Evolutionary conservation across 768 basidiomycete species (phyloP).

Genomic region (Boletus sensibilis): DNA sequence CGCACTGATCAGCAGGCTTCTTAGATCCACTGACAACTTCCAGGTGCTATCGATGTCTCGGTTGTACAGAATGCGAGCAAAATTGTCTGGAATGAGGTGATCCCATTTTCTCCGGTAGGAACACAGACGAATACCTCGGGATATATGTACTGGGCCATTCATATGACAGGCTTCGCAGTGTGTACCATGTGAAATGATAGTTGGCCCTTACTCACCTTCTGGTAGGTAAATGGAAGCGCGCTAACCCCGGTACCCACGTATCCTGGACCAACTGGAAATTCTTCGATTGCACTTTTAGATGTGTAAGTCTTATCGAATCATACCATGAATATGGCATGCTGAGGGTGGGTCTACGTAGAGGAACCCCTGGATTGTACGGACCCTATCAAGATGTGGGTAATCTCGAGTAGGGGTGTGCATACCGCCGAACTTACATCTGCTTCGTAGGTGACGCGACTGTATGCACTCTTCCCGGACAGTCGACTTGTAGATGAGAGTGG

Average conservation of each 20-base stretch:
- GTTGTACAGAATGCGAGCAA: conserved; percentile 58
- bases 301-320: conserved; percentile 47
- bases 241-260: conserved; percentile 64
- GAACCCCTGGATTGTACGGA: conserved; percentile 69
- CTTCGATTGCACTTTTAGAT: conserved; percentile 69
- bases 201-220: conserved; percentile 5
- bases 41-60: conserved; percentile 75
- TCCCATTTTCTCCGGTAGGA: conserved; percentile 67
- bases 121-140: conserved; percentile 58
- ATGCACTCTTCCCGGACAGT: conserved; percentile 54
- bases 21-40: neutral
- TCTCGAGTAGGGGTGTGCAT: neutral
- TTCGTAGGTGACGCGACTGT: conserved; percentile 64
- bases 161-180: conserved; percentile 55
- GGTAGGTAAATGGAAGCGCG: conserved; percentile 55
- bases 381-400: conserved; percentile 70
- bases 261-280: conserved; percentile 49
- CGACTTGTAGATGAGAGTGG: conserved; percentile 65
- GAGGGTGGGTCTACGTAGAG: conserved; percentile 41
- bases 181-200: neutral
- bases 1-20: neutral
- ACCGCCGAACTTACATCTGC: neutral
- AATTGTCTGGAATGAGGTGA: conserved; percentile 74
- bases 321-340: neutral
- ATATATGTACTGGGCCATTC: conserved; percentile 76